Base-by-base conservation (phyloP, 495 filamentous ascomycete species). In the Podospora pseudocomata region DNA sequence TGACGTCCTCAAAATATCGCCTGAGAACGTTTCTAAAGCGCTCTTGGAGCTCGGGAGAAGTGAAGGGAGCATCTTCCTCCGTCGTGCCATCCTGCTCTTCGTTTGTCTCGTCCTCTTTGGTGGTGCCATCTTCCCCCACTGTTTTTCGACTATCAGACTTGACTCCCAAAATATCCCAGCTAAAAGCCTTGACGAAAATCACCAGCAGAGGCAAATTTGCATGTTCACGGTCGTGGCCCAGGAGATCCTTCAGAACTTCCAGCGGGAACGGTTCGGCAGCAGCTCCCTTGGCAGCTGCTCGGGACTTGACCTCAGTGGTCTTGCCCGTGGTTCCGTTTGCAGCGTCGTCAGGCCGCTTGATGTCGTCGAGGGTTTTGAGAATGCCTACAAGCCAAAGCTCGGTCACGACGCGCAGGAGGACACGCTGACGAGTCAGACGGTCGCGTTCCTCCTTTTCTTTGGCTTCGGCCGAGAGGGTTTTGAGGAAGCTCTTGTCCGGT, bases 391-490 rank as follows among this genome's bases (percentile, higher is more conserved):
- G 88, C 96, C 96, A 99, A 34, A 99, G 84, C 77, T 99, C 96
- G 13, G 95, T 97, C 49, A 94, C 92, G 2, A 97, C 90, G 39
- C 93, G 87, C 39, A 99, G 81, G 28, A 99, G 85, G 11, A 92
- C 85, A 34, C 96, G 87, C 75, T 99, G 96, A 53, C 95, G 88
- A 26, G 88, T 84, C 32, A 98, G 78, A 0, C 95, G 89, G 60
- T 98, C 95, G 77, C 96, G 97, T 77, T 99, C 95, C 80, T 99
- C 95, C 66, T 92, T 91, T 76, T 99, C 95, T 69, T 89, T 90
- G 16, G 91, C 86, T 74, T 99, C 95, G 67, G 89, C 85, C 11
- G 87, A 81, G 34, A 98, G 82, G 0, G 83, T 82, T 77, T 97
- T 98, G 65, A 99, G 78, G 60, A 91, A 85, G 64, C 87, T 86